These are phyloP conservation scores for Rhododendron henanense DNA, from an alignment of 148 eudicot species.

Conservation along the genomic window DNA sequence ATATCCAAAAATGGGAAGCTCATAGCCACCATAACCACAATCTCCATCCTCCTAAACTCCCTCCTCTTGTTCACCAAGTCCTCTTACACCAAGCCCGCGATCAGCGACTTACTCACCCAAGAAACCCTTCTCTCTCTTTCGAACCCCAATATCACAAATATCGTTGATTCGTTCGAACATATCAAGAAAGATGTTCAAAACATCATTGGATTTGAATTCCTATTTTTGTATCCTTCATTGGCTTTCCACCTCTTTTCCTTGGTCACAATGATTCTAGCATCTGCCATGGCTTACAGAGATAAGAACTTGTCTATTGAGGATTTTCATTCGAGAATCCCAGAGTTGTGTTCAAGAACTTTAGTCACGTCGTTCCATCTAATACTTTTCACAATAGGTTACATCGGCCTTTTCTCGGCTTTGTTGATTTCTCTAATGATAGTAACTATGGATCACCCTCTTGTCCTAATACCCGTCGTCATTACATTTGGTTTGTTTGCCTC, in stretches of 20 bases:
- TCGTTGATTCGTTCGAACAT: not conserved
- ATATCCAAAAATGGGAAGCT: slow-evolving; percentile 21
- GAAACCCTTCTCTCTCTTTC: not conserved
- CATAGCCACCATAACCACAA: slow-evolving; percentile 9
- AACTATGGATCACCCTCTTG: not conserved
- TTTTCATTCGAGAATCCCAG: too few species aligned
- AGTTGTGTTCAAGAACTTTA: not conserved
- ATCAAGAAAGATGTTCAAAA: not conserved
- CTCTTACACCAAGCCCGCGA: not conserved
- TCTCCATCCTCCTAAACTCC: not conserved
- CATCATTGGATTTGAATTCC: not conserved
- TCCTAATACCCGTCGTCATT: not conserved
- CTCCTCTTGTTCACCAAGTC: not conserved
- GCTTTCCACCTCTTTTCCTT: not conserved
- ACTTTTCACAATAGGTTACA: not conserved
- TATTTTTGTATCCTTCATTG: not conserved
- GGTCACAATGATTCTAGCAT: not conserved
- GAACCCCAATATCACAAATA: not conserved
- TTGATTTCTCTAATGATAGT: not conserved
- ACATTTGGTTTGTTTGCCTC: not conserved
- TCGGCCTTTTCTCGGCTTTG: not conserved
- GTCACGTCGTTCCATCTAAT: not conserved
- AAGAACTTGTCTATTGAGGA: not conserved
- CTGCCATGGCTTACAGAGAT: not conserved
- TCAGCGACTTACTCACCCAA: too few species aligned